A percentile compares a stretch with the other conserved stretches of the same genome.
Conservation (phyloP, 2,329 filamentous ascomycete species). For the Zymoseptoria crescenta region DNA sequence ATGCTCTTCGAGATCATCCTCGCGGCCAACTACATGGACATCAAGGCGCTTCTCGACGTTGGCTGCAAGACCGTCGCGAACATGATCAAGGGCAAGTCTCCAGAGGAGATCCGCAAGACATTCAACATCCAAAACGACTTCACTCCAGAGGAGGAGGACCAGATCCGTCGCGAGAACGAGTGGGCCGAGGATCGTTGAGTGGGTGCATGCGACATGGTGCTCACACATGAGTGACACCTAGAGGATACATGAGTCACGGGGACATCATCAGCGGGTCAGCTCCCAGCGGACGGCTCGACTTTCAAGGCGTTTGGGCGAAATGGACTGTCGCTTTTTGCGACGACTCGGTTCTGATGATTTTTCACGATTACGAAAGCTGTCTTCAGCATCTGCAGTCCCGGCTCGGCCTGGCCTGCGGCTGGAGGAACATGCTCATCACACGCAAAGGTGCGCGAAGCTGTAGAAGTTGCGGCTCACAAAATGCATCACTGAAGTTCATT, state of each 20-base stretch:
- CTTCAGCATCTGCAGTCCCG: constrained; percentile 1
- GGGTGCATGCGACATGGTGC: not conserved
- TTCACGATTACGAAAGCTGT: constrained; percentile 5
- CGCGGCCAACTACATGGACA: constrained; percentile 96
- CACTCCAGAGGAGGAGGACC: constrained; percentile 96
- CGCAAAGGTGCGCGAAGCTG: not conserved
- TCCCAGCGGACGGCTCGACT: not conserved
- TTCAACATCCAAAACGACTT: constrained; percentile 99
- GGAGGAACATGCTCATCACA: not conserved
- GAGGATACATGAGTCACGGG: not conserved
- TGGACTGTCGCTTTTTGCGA: not conserved
- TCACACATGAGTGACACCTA: not conserved
- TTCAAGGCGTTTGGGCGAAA: constrained; percentile 7
- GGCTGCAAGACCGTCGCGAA: constrained; percentile 99
- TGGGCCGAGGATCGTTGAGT: constrained; percentile 37
- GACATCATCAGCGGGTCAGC: not conserved
- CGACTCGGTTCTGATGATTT: not conserved
- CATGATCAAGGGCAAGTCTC: constrained; percentile 99
- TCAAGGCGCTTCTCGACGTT: constrained; percentile 94
- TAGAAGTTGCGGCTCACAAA: not conserved
- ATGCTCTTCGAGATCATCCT: constrained; percentile 99
- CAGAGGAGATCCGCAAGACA: constrained; percentile 97
- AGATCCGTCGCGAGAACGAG: constrained; percentile 58
- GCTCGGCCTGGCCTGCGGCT: not conserved
- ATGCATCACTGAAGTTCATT: not conserved